A percentile compares a stretch with the other conserved stretches of the same genome.
phyloP scores from a whole-genome alignment of 257 asterid species.

The Scutellaria galericulata region DNA sequence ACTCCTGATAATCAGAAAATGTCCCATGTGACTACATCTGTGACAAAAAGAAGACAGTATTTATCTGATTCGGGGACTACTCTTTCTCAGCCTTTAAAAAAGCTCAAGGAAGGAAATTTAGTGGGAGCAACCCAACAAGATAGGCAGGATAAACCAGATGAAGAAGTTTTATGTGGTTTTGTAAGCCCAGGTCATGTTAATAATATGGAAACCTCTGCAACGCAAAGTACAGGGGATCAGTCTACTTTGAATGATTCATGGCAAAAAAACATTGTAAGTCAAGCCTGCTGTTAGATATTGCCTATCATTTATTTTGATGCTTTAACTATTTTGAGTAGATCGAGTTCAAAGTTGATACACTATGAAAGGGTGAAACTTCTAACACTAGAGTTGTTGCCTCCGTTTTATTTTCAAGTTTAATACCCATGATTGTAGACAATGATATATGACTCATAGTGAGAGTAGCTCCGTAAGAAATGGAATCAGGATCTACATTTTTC shows the following conservation, averaged over 20 bases:
- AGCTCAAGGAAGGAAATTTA: constrained; percentile 43
- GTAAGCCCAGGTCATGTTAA: constrained; percentile 44
- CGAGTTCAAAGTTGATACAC: not conserved
- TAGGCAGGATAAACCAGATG: constrained; percentile 34
- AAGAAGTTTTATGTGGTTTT: constrained; percentile 31
- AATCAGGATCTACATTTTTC: not conserved
- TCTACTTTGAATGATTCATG: constrained; percentile 42
- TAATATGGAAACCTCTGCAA: constrained; percentile 32
- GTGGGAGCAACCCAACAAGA: constrained; percentile 28
- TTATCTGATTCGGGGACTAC: constrained; percentile 31
- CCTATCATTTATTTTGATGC: constrained; percentile 9
- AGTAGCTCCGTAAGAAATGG: not conserved
- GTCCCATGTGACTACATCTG: constrained; percentile 32
- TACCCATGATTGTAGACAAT: not conserved
- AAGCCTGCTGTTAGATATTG: constrained; percentile 24
- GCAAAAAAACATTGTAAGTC: constrained; percentile 63
- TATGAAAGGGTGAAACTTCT: constrained; percentile 17
- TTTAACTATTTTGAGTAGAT: constrained; percentile 6
- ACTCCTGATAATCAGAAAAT: constrained; percentile 37
- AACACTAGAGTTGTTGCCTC: not conserved
- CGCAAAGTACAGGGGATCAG: constrained; percentile 40
- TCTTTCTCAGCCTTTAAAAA: constrained; percentile 41
- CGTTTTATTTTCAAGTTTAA: not conserved
- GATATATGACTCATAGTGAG: not conserved
- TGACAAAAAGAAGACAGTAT: constrained; percentile 32